Conservation (phyloP, 768 basidiomycete genomes). For the Pisolithus orientalis region DNA sequence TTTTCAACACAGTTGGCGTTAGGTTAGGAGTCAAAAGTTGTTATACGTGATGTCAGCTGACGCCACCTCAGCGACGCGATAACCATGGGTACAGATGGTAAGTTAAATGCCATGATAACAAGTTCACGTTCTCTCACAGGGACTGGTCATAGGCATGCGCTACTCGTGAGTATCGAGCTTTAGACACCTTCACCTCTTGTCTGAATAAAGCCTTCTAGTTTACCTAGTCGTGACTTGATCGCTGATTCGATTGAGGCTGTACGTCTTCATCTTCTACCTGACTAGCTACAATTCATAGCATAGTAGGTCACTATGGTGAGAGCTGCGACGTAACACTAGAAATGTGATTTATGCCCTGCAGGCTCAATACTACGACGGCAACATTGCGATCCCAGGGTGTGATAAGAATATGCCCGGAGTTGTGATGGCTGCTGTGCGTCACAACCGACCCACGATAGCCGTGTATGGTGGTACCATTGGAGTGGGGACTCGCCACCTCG, state of each 20-base stretch:
- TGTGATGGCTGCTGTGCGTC: slow-evolving; percentile 78
- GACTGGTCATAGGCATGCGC: slow-evolving; percentile 58
- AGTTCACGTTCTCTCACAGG: background rate
- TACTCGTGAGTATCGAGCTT: slow-evolving; percentile 58
- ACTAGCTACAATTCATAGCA: slow-evolving; percentile 5
- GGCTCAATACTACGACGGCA: slow-evolving; percentile 88
- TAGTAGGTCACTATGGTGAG: slow-evolving; percentile 52
- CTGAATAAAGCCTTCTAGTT: slow-evolving; percentile 31
- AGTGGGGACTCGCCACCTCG: slow-evolving; percentile 66
- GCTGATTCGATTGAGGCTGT: slow-evolving; percentile 87
- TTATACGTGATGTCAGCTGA: background rate
- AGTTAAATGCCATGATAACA: slow-evolving; percentile 11
- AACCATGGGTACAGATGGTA: slow-evolving; percentile 85
- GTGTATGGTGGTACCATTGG: slow-evolving; percentile 85
- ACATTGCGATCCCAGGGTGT: slow-evolving; percentile 82
- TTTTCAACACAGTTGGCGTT: slow-evolving; percentile 82
- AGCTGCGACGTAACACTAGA: background rate
- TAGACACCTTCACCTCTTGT: background rate
- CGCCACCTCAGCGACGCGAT: slow-evolving; percentile 61
- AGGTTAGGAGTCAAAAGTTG: slow-evolving; percentile 40
- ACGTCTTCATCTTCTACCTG: slow-evolving; percentile 12
- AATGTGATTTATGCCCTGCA: slow-evolving; percentile 18
- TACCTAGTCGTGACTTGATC: slow-evolving; percentile 84
- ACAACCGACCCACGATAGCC: slow-evolving; percentile 84
- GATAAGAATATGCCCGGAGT: slow-evolving; percentile 94